Base-by-base conservation (phyloP, 306 rosid species). In the Castanopsis chinensis region DNA sequence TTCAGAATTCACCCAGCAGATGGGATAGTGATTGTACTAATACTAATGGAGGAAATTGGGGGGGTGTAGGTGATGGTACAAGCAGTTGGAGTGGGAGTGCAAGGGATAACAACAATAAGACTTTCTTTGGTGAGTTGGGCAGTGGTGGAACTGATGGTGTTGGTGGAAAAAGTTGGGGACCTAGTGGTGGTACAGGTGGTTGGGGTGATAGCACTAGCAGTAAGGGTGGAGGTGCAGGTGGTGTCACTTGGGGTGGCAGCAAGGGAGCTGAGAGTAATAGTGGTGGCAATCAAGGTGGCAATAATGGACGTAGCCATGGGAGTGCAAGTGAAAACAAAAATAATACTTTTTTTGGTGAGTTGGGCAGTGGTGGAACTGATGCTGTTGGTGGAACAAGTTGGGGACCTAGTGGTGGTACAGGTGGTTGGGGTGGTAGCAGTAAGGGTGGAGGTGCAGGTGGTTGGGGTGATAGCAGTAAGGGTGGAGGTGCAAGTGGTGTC, bases 351-450 rank as follows among this genome's bases (percentile, higher is more conserved):
- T n/a, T 1, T 23, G 68, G 33, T 23, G 30, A 23, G 58, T 69
- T 54, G 80, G 53, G 69, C 28, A 60, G 30, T 27, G 71, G 35
- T 18, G 27, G 23, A 60, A 37, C 0, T 60, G 33, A 60, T 69
- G 73, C 54, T 69, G 64, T 71, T n/a, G 68, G 72, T 81, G 76
- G 1, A 20, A 45, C 55, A 32, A 68, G 20, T 21, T n/a, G 68
- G 23, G 12, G 30, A 19, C 4, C 23, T 60, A 27, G 33, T 60
- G 82, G 59, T 35, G 79, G 63, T 63, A 64, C 1, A 64, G 73
- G 17, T 28, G 80, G 73, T 35, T 17, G 35, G 80, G 84, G 45
- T 7, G 0, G 8, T 37, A 7, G 45, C 45, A 37, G 9, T 6
- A 15, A 19, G 7, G 19, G 35, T 67, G 23, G 35, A 67, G 45